phyloP scores from a whole-genome alignment of 106 monocot species.

The Dendrobium officinale region DNA sequence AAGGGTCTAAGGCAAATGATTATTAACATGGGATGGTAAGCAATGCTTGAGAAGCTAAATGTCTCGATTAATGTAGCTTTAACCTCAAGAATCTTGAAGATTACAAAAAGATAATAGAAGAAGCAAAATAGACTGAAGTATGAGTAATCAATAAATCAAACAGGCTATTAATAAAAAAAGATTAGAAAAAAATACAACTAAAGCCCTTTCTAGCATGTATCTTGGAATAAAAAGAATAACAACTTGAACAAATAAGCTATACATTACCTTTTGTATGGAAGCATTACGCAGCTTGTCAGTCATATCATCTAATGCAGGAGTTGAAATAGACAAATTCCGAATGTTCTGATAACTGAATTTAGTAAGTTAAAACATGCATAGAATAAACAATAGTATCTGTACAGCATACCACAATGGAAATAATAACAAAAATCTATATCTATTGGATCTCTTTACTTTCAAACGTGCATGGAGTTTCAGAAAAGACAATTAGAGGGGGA shows the following conservation, averaged over 20 bases:
- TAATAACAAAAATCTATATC: neutral
- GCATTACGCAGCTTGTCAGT: conserved; percentile 46
- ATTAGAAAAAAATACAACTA: neutral
- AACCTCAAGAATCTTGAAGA: neutral
- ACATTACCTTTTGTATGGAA: conserved; percentile 74
- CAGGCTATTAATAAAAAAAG: neutral
- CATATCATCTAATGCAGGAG: conserved; percentile 14
- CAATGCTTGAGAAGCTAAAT: neutral
- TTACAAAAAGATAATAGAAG: neutral
- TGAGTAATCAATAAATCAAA: neutral
- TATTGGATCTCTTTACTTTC: neutral
- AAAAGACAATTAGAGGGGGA: neutral
- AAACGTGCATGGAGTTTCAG: neutral
- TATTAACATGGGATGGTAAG: neutral
- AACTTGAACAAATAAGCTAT: neutral
- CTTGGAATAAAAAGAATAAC: neutral
- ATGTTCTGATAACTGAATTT: conserved; percentile 49
- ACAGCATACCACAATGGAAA: neutral
- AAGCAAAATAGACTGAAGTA: neutral
- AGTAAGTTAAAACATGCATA: neutral
- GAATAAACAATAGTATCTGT: neutral
- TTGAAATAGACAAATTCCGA: conserved; percentile 26
- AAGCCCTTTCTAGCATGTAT: neutral
- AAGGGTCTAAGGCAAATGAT: neutral
- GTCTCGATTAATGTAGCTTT: neutral